These are phyloP conservation scores for Sherardia arvensis DNA, from an alignment of 257 asterid genomes.

Conservation along the genomic window DNA sequence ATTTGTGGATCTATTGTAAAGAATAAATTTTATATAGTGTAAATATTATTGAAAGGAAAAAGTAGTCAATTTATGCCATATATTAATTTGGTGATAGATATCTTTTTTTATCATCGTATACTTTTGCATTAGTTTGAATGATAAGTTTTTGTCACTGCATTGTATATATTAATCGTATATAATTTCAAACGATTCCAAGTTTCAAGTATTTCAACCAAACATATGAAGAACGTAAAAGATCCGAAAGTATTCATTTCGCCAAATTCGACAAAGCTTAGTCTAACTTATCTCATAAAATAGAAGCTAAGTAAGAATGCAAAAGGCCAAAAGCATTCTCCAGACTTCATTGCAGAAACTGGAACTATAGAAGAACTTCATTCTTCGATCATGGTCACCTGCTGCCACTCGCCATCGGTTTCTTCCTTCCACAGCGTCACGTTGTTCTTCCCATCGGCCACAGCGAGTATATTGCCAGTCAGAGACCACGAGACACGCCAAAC, in stretches of 20 bases:
- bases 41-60: too few relatives aligned
- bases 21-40: too few relatives aligned
- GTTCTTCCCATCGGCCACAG: constrained; percentile 60
- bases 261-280: not conserved
- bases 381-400: constrained; percentile 48
- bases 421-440: constrained; percentile 61
- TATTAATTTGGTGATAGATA: too few relatives aligned
- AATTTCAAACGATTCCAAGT: not conserved
- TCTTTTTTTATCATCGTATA: too few relatives aligned
- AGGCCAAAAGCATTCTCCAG: not conserved
- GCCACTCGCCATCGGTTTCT: constrained; percentile 62
- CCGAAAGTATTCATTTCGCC: not conserved
- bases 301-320: not conserved
- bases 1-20: too few relatives aligned
- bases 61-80: too few relatives aligned
- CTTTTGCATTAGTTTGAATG: too few relatives aligned
- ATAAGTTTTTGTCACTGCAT: too few relatives aligned
- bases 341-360: not conserved
- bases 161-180: too few relatives aligned
- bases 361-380: constrained; percentile 12
- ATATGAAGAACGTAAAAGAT: not conserved
- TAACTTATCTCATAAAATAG: not conserved
- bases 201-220: not conserved
- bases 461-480: constrained; percentile 55
- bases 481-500: constrained; percentile 77